These are phyloP conservation scores for Aspergillus baeticus DNA, from an alignment of 495 filamentous ascomycete genomes.

Conservation along the genomic window DNA sequence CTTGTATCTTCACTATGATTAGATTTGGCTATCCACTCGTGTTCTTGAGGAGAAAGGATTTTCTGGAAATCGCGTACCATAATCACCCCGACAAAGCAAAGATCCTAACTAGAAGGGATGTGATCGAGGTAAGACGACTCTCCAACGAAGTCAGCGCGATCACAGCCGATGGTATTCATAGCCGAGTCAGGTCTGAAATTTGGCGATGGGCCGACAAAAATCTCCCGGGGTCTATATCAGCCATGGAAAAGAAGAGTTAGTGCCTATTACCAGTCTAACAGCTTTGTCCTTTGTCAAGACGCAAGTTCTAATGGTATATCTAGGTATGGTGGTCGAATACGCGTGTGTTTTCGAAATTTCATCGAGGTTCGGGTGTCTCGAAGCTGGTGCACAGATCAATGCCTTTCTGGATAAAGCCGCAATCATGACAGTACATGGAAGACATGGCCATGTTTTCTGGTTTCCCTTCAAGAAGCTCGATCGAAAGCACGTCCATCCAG, in stretches of 20 bases:
- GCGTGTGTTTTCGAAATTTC: slow-evolving; percentile 6
- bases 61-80: slow-evolving; percentile 6
- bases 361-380: not conserved
- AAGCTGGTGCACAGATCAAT: slow-evolving; percentile 6
- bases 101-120: not conserved
- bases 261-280: not conserved
- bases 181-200: slow-evolving; percentile 34
- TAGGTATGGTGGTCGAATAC: slow-evolving; percentile 7
- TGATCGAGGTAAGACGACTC: not conserved
- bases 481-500: slow-evolving; percentile 20
- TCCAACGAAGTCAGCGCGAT: not conserved
- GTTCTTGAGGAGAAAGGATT: not conserved
- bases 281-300: no score
- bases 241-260: slow-evolving; percentile 19
- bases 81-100: not conserved
- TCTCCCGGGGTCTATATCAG: slow-evolving; percentile 19
- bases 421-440: slow-evolving; percentile 15
- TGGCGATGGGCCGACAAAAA: slow-evolving; percentile 20
- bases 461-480: slow-evolving; percentile 42
- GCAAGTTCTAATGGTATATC: not conserved
- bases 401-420: not conserved
- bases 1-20: not conserved
- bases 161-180: slow-evolving; percentile 47
- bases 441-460: slow-evolving; percentile 22
- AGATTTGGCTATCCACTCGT: slow-evolving; percentile 7